Conservation (phyloP, 306 rosid species). For the Psophocarpus tetragonolobus region DNA sequence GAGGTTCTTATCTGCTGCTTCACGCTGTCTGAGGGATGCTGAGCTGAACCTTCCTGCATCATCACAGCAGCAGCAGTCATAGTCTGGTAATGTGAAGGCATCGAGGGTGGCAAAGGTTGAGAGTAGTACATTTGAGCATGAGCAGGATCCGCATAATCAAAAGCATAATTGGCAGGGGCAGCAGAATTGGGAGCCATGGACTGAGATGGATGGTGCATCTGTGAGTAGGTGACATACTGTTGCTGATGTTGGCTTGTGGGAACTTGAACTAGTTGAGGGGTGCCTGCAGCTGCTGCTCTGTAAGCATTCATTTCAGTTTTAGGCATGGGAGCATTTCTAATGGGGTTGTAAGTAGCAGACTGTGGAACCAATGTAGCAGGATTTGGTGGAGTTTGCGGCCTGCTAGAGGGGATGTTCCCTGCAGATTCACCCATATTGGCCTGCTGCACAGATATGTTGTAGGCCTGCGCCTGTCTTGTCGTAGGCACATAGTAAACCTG, state of each 20-base stretch:
- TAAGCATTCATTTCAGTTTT: slow-evolving; percentile 74
- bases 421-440: slow-evolving; percentile 62
- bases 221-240: slow-evolving; percentile 72
- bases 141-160: slow-evolving; percentile 70
- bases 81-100: slow-evolving; percentile 90
- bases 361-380: slow-evolving; percentile 55
- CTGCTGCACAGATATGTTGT: slow-evolving; percentile 71
- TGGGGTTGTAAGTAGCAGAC: slow-evolving; percentile 56
- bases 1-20: slow-evolving; percentile 89
- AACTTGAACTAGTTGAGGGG: slow-evolving; percentile 75
- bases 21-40: slow-evolving; percentile 67
- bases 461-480: slow-evolving; percentile 74
- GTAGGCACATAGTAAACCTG: slow-evolving; percentile 76
- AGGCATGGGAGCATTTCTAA: slow-evolving; percentile 61
- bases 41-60: slow-evolving; percentile 62
- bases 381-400: slow-evolving; percentile 60
- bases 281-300: slow-evolving; percentile 63
- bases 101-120: slow-evolving; percentile 69
- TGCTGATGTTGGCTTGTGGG: slow-evolving; percentile 80
- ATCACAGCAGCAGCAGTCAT: slow-evolving; percentile 65
- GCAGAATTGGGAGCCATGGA: slow-evolving; percentile 61
- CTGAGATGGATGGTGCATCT: slow-evolving; percentile 86
- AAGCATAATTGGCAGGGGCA: slow-evolving; percentile 55
- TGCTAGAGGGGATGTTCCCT: slow-evolving; percentile 49
- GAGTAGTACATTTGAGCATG: slow-evolving; percentile 81